Evolutionary conservation across 345 rosid species (phyloP).

Genomic region (Isatis tinctoria): DNA sequence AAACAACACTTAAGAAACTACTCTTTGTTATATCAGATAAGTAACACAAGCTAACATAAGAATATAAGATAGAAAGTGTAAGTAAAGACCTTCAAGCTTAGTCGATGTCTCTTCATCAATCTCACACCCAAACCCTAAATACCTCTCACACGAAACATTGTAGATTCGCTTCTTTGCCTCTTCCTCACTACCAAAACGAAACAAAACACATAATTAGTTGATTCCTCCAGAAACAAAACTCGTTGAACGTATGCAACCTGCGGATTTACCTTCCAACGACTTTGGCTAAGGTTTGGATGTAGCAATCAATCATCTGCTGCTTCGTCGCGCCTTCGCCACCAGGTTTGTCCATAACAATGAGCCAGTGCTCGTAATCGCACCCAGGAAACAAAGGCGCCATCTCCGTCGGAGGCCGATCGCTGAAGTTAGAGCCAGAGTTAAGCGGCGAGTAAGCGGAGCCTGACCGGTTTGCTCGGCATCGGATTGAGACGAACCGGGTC

Average conservation of each 20-base stretch:
- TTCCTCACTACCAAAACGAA: constrained; percentile 54
- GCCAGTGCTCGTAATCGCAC: constrained; percentile 96
- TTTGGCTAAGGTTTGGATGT: constrained; percentile 73
- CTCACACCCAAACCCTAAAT: constrained; percentile 93
- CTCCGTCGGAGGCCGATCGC: constrained; percentile 93
- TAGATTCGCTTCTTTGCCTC: constrained; percentile 90
- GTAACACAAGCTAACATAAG: not conserved
- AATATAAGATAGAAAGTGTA: not conserved
- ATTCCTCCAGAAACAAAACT: not conserved
- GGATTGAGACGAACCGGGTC: constrained; percentile 47
- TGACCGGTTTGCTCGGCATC: constrained; percentile 72
- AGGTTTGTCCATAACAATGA: constrained; percentile 91
- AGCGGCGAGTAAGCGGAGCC: constrained; percentile 85
- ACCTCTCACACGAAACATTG: constrained; percentile 95
- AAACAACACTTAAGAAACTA: not conserved
- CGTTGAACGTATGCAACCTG: not conserved
- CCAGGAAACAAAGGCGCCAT: constrained; percentile 96
- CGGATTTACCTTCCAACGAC: constrained; percentile 64
- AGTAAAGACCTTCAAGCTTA: constrained; percentile 72
- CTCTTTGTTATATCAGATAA: too few species aligned
- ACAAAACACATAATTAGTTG: not conserved
- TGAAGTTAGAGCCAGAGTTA: constrained; percentile 82
- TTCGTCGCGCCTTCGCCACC: constrained; percentile 85
- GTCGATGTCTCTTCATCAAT: constrained; percentile 92
- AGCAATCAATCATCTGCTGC: constrained; percentile 95